Percentiles rank a stretch among this genome's conserved stretches.
Conservation (phyloP, 805 yeast species). For the Scheffersomyces lignosus region DNA sequence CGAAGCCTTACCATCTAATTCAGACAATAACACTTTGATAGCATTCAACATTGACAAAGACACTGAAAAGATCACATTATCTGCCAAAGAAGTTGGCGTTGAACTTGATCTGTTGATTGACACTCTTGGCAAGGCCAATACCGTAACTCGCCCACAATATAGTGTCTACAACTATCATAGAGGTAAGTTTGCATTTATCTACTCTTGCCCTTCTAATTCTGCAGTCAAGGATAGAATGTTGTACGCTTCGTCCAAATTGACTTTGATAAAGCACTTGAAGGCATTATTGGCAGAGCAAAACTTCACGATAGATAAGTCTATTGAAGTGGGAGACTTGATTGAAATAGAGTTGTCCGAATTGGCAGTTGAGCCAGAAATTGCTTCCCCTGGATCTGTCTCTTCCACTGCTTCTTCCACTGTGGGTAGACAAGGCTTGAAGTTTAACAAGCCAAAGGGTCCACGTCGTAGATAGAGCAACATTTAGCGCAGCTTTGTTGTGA, state of each 20-base stretch:
- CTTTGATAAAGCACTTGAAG: slow-evolving; percentile 54
- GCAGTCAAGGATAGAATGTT: slow-evolving; percentile 90
- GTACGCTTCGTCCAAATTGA: slow-evolving; percentile 78
- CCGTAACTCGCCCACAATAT: slow-evolving; percentile 52
- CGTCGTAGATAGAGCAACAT: slow-evolving; percentile 37
- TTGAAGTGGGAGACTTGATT: slow-evolving; percentile 73
- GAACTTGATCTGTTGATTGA: slow-evolving; percentile 18
- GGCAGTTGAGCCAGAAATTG: slow-evolving; percentile 17
- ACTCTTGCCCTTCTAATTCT: slow-evolving; percentile 88
- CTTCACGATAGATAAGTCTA: slow-evolving; percentile 39
- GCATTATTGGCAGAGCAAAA: slow-evolving; percentile 26
- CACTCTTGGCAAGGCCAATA: slow-evolving; percentile 20
- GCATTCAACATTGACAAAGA: slow-evolving; percentile 51
- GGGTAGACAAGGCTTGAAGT: slow-evolving; percentile 28
- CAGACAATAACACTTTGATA: slow-evolving; percentile 31
- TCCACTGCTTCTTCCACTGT: slow-evolving; percentile 6
- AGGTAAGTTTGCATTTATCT: slow-evolving; percentile 57
- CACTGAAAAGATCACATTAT: slow-evolving; percentile 41
- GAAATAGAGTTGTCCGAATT: slow-evolving; percentile 62
- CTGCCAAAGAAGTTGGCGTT: slow-evolving; percentile 20
- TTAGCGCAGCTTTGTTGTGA: slow-evolving; percentile 1
- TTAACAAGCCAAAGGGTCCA: slow-evolving; percentile 70
- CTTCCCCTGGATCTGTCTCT: slow-evolving; percentile 10
- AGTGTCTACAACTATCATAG: slow-evolving; percentile 48
- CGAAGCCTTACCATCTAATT: slow-evolving; percentile 16